A percentile compares a stretch with the other conserved stretches of the same genome.
These are phyloP conservation scores for Diaporthe nobilis DNA, from an alignment of 2,329 filamentous ascomycete genomes.

Conservation along the genomic window DNA sequence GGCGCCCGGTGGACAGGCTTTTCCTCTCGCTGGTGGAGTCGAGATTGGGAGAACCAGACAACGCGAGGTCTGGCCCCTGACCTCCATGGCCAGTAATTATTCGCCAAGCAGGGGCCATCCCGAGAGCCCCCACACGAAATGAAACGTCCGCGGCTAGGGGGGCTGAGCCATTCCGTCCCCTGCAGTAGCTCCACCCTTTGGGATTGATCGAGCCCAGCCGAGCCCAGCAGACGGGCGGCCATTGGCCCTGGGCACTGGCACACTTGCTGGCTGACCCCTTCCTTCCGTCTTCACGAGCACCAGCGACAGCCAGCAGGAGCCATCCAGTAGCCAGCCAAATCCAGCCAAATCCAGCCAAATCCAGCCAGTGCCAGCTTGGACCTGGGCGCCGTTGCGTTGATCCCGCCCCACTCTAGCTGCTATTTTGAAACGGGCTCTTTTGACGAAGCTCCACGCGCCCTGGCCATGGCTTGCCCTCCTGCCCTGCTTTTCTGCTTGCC, in stretches of 20 bases:
- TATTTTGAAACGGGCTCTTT: constrained; percentile 35
- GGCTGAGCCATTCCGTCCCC: constrained; percentile 33
- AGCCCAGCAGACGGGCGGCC: constrained; percentile 6
- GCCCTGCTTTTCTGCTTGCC: neutral
- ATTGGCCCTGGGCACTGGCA: constrained; percentile 30
- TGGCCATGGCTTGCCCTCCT: neutral
- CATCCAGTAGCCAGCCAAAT: neutral
- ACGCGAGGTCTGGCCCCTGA: constrained; percentile 40
- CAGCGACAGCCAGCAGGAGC: neutral
- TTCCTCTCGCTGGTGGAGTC: constrained; percentile 14
- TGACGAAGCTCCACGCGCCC: constrained; percentile 17
- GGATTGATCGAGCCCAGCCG: constrained; percentile 27
- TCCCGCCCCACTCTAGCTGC: constrained; percentile 28
- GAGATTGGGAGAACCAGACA: constrained; percentile 36
- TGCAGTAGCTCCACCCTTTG: constrained; percentile 36
- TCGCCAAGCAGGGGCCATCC: constrained; percentile 32
- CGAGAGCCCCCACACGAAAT: constrained; percentile 33
- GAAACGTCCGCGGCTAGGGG: constrained; percentile 41
- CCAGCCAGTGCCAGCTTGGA: constrained; percentile 12
- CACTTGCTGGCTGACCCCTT: neutral
- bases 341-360: neutral
- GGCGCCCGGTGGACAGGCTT: constrained; percentile 22
- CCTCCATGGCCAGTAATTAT: constrained; percentile 30
- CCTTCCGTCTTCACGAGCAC: constrained; percentile 20
- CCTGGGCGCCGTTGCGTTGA: constrained; percentile 25